A percentile compares a stretch with the other conserved stretches of the same genome.
Evolutionary conservation across 108 stramenopile genomes (phyloP).

Genomic region (Mayamaea pseudoterrestris): DNA sequence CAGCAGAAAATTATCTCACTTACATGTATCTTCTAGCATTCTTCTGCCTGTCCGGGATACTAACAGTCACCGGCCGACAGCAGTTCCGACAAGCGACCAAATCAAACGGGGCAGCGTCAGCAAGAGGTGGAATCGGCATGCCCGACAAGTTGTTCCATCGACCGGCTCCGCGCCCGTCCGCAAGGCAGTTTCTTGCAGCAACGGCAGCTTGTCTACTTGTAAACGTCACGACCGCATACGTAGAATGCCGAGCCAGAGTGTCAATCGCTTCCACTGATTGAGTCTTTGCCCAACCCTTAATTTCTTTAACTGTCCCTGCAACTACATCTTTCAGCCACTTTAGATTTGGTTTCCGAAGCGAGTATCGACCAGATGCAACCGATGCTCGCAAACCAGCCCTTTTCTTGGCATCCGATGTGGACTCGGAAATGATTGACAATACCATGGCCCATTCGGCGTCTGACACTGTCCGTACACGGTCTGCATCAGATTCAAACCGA

Average conservation of each 20-base stretch:
- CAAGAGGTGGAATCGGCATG: conserved; percentile 71
- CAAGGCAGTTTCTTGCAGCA: conserved; percentile 66
- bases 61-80: conserved; percentile 79
- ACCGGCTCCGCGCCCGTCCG: conserved; percentile 63
- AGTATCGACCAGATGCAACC: too few relatives aligned
- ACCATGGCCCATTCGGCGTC: too few relatives aligned
- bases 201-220: conserved; percentile 79
- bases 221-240: conserved; percentile 83
- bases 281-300: neutral
- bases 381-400: too few relatives aligned
- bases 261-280: conserved; percentile 10
- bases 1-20: conserved; percentile 9
- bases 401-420: too few relatives aligned
- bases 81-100: conserved; percentile 66
- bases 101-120: conserved; percentile 72
- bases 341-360: too few relatives aligned
- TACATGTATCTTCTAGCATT: conserved; percentile 42
- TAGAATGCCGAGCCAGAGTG: conserved; percentile 51
- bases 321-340: neutral
- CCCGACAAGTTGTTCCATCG: conserved; percentile 49
- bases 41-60: conserved; percentile 62
- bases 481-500: too few relatives aligned
- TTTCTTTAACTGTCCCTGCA: neutral
- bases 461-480: too few relatives aligned
- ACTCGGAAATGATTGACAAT: too few relatives aligned